Percentiles rank a stretch among this genome's conserved stretches.
Conservation (phyloP, 75 land plant genomes). For the Larix kaempferi region DNA sequence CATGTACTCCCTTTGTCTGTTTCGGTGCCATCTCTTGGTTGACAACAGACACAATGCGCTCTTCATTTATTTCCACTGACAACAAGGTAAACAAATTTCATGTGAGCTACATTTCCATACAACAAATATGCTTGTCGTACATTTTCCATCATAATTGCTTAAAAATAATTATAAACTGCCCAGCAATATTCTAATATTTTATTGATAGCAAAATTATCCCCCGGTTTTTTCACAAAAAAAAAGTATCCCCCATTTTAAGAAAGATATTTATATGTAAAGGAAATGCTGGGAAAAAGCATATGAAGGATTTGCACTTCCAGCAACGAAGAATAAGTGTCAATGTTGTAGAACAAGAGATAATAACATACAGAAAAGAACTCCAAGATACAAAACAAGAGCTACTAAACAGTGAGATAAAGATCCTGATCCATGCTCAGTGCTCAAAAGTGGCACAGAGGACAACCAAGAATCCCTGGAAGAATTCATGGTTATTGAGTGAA, state of each 20-base stretch:
- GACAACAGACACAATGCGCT: slow-evolving; percentile 58
- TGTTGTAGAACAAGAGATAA: background rate
- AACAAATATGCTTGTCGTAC: background rate
- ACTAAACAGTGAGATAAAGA: background rate
- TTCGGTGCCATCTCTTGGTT: slow-evolving; percentile 36
- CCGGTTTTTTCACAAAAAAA: background rate
- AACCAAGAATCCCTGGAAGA: too few relatives aligned
- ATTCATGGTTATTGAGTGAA: too few relatives aligned
- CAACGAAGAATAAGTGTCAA: background rate
- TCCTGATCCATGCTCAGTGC: background rate
- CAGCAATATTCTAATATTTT: background rate
- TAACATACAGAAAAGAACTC: background rate
- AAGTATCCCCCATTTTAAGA: background rate
- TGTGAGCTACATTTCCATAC: background rate
- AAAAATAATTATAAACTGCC: background rate
- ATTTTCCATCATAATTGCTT: background rate
- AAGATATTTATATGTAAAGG: background rate
- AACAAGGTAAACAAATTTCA: slow-evolving; percentile 8
- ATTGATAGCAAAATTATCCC: too few relatives aligned
- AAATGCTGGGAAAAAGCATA: background rate
- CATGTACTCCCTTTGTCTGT: slow-evolving; percentile 16
- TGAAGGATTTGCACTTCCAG: background rate
- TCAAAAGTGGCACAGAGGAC: too few relatives aligned
- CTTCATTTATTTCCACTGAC: slow-evolving; percentile 83
- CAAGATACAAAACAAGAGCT: background rate